Percentiles rank a stretch among this genome's conserved stretches.
These are phyloP conservation scores for Rhododendron molle DNA, from an alignment of 148 eudicot genomes.

Conservation along the genomic window DNA sequence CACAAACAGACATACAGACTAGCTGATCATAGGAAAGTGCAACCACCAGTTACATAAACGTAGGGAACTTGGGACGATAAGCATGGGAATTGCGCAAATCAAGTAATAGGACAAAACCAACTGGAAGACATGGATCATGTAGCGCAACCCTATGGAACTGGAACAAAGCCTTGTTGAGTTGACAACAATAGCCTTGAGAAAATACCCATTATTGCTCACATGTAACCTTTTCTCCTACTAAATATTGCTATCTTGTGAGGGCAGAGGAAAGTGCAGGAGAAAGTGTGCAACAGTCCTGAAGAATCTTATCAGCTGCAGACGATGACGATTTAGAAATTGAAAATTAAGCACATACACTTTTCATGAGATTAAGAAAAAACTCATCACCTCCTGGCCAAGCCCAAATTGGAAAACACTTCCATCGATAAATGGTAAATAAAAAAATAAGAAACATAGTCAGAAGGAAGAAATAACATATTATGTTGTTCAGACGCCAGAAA, in stretches of 20 bases:
- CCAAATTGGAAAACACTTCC: neutral
- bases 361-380: neutral
- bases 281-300: neutral
- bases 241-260: neutral
- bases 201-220: neutral
- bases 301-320: neutral
- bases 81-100: neutral
- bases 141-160: neutral
- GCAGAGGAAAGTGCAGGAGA: neutral
- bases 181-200: neutral
- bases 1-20: conserved; percentile 3
- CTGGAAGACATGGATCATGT: neutral
- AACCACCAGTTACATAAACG: neutral
- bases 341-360: neutral
- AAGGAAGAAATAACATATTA: neutral
- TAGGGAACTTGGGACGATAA: neutral
- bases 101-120: neutral
- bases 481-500: neutral
- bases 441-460: neutral
- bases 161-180: neutral
- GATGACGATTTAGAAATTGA: neutral
- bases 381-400: neutral
- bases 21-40: neutral
- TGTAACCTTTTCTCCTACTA: neutral
- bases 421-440: neutral